Conservation (phyloP, 805 yeast species). For the Nakazawaea wickerhamii region DNA sequence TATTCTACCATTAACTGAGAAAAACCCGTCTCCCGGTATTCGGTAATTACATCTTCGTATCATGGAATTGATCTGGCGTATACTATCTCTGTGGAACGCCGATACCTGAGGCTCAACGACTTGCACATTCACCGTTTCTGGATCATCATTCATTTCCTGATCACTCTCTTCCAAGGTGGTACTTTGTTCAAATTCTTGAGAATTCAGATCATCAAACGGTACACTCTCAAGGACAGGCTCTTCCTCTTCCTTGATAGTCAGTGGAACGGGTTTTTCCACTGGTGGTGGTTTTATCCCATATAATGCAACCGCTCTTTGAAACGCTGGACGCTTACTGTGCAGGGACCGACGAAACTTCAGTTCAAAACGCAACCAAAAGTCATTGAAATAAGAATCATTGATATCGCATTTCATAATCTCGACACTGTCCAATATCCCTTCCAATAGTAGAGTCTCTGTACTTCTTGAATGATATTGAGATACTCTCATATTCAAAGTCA, state of each 20-base stretch:
- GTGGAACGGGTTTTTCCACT: too few relatives aligned
- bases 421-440: conserved; percentile 6
- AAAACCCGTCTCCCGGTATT: not conserved
- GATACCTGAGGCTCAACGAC: too few relatives aligned
- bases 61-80: not conserved
- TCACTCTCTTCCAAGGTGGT: not conserved
- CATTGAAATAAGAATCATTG: not conserved
- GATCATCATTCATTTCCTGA: not conserved
- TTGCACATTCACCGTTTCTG: not conserved
- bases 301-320: not conserved
- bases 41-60: not conserved
- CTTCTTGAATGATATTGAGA: not conserved
- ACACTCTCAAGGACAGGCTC: not conserved
- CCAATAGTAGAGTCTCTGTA: not conserved
- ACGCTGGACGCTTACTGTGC: not conserved
- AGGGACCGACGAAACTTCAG: not conserved
- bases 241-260: not conserved
- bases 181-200: conserved; percentile 8
- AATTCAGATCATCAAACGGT: not conserved
- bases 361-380: not conserved
- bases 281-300: not conserved
- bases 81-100: too few relatives aligned
- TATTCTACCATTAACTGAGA: not conserved
- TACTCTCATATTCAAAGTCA: conserved; percentile 4
- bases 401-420: not conserved